Base-by-base conservation (phyloP, 345 rosid genomes). In the Triadica sebifera region DNA sequence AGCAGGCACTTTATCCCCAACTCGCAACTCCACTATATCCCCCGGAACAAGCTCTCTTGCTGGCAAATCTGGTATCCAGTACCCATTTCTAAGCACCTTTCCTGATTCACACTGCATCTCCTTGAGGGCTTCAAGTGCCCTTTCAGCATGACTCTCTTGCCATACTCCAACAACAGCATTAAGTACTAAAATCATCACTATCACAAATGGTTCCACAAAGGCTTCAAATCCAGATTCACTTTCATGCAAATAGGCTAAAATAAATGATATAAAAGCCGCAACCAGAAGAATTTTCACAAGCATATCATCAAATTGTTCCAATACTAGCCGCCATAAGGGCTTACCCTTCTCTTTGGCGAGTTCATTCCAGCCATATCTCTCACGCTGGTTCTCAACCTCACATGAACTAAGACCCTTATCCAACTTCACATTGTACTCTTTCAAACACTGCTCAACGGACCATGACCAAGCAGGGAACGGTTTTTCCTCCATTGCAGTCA, bases 111-210 rank as follows among this genome's bases (percentile, higher is more conserved):
- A 88, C 77, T 94, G 98, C 92, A 94, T 87, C 86, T 89, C 91
- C 84, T 94, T 92, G 56, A 94, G 90, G 29, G 98, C 96, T 63
- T 94, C 96, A 24, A 94, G 94, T 9, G 98, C 98, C 82, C 82
- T 92, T 79, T 92, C 98, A 1, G 97, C 98, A 74, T 88, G 92
- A 47, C 81, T 89, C 86, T 94, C 98, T 88, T 94, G 98, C 97
- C 97, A 94, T 29, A 92, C 94, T 55, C 98, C 98, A 63, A 94
- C 96, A 72, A 89, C 77, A 67, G 97, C 97, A 74, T 92, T 94
- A 12, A 92, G 83, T 53, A 88, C 74, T 67, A 94, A 78, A 66
- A 94, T 94, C 85, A 94, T 81, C 9, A 92, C 75, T 61, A 94
- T 94, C 63, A 94, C 98, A 61, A 94, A 83, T 0, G 98, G 98